Percentiles rank a stretch among this genome's conserved stretches.
These are phyloP conservation scores for Agaricales sp. DNA, from an alignment of 1,284 basidiomycete species.

Conservation along the genomic window DNA sequence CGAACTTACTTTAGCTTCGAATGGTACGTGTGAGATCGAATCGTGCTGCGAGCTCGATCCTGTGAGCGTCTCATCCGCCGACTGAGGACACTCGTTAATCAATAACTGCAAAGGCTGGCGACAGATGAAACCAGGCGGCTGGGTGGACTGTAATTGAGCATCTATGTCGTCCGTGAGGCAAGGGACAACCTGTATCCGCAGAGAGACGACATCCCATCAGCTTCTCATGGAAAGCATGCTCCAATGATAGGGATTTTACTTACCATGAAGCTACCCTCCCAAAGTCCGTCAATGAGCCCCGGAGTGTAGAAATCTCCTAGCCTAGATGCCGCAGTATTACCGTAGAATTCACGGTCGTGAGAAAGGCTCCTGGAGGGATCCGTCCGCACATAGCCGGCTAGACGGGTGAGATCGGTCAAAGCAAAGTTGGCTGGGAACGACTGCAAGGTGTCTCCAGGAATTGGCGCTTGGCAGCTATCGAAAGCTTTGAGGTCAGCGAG, in stretches of 20 bases:
- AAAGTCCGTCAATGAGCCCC: constrained; percentile 37
- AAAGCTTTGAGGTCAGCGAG: constrained; percentile 33
- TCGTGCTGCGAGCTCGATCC: neutral
- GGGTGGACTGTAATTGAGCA: neutral
- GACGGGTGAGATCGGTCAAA: constrained; percentile 1
- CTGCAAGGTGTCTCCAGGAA: neutral
- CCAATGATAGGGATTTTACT: constrained; percentile 6
- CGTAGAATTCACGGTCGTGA: constrained; percentile 8
- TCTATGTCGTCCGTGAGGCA: constrained; percentile 3
- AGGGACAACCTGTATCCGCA: constrained; percentile 6
- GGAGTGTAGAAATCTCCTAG: constrained; percentile 22
- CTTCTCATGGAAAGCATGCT: constrained; percentile 2
- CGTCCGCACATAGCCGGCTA: neutral
- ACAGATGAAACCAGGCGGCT: constrained; percentile 22
- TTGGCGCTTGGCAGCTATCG: neutral
- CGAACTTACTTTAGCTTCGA: constrained; percentile 4
- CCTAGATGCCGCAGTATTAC: constrained; percentile 1
- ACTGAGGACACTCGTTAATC: constrained; percentile 28
- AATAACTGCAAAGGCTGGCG: constrained; percentile 31
- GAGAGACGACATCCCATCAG: constrained; percentile 2
- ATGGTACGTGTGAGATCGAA: neutral
- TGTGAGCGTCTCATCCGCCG: constrained; percentile 13
- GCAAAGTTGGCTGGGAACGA: constrained; percentile 7
- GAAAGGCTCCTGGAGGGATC: constrained; percentile 16
- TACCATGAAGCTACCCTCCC: constrained; percentile 51